These are phyloP conservation scores for Calonectria pseudoreteaudii DNA, from an alignment of 2,329 filamentous ascomycete species.

Conservation along the genomic window DNA sequence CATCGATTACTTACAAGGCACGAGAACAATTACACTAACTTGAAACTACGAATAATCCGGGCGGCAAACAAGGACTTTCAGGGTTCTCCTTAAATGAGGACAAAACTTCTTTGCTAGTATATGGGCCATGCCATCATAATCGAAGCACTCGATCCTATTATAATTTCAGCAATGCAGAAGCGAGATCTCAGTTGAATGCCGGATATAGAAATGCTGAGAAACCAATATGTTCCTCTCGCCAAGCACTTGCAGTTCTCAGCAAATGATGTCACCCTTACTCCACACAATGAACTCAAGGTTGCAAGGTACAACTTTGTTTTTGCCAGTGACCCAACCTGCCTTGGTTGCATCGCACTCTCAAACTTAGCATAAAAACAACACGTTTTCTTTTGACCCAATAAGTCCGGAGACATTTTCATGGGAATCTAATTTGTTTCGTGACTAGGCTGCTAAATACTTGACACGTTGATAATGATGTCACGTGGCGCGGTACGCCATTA, in stretches of 20 bases:
- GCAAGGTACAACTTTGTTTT: background rate
- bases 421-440: background rate
- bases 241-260: background rate
- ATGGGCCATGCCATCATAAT: background rate
- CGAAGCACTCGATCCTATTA: background rate
- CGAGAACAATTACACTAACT: constrained; percentile 22
- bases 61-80: constrained; percentile 32
- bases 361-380: background rate
- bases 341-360: background rate
- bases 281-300: background rate
- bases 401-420: background rate
- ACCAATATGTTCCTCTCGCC: too few species aligned
- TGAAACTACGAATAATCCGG: constrained; percentile 25
- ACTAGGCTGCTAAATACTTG: background rate
- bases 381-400: background rate
- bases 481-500: background rate
- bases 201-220: too few species aligned
- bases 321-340: background rate
- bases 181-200: background rate
- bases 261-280: background rate
- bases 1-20: background rate
- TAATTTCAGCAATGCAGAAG: background rate
- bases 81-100: constrained; percentile 29
- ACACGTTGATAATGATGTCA: constrained; percentile 7
- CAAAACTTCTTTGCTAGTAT: background rate